These are phyloP conservation scores for Papilionanthe hybrid DNA, from an alignment of 116 monocot genomes.

Conservation along the genomic window DNA sequence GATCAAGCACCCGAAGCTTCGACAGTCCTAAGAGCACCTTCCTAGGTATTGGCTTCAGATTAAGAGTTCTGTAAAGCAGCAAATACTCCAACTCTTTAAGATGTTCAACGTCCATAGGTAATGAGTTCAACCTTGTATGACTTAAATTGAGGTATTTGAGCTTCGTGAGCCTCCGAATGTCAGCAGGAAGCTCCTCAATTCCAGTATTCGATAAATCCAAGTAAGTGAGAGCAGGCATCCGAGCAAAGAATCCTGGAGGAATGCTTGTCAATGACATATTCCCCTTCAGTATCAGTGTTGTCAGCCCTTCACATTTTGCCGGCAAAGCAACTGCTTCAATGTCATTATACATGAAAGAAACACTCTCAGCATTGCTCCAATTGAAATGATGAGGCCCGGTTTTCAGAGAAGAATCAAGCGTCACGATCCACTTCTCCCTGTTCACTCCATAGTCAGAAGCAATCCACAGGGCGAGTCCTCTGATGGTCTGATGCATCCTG, in stretches of 20 bases:
- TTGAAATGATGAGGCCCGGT: background rate
- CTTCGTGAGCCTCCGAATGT: slow-evolving; percentile 2
- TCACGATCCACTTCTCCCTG: slow-evolving; percentile 22
- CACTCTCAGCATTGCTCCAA: slow-evolving; percentile 12
- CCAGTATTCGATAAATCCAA: slow-evolving; percentile 17
- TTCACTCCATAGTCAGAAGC: slow-evolving; percentile 14
- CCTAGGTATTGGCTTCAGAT: background rate
- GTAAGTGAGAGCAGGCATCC: slow-evolving; percentile 12
- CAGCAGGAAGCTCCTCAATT: slow-evolving; percentile 13
- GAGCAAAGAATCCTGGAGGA: background rate
- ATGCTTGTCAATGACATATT: background rate
- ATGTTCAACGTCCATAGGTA: slow-evolving; percentile 15
- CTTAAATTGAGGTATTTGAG: slow-evolving; percentile 34
- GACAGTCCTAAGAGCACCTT: background rate
- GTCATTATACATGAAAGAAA: slow-evolving; percentile 24
- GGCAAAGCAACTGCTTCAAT: background rate
- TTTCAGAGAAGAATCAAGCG: background rate
- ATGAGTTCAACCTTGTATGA: slow-evolving; percentile 1
- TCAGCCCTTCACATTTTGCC: slow-evolving; percentile 3
- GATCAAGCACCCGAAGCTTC: slow-evolving; percentile 5
- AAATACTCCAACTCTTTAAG: slow-evolving; percentile 22
- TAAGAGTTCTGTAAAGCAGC: background rate
- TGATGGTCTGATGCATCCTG: slow-evolving; percentile 29
- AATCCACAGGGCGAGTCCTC: slow-evolving; percentile 47
- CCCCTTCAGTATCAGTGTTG: slow-evolving; percentile 9